Evolutionary conservation across 2,329 filamentous ascomycete genomes (phyloP), one percentile per base, ranked within the genome.

Genomic region (Pseudogymnoascus sp.): DNA sequence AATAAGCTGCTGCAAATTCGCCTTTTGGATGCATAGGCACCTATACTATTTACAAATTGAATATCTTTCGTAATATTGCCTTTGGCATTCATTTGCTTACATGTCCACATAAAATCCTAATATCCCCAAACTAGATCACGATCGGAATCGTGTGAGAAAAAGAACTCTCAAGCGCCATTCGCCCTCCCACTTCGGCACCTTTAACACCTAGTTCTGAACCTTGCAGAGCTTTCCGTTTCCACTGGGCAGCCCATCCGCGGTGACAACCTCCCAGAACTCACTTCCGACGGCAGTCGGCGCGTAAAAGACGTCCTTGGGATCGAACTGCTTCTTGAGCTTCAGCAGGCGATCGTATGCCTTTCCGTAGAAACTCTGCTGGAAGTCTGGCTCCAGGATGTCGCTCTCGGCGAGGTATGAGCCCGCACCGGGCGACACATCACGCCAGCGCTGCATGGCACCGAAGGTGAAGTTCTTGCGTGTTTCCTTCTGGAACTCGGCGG

Each of bases 381-480:
- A 80, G 50, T 75, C 64, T 0, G 71, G 71, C 68, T 79, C 73
- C 30, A 70, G 69, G 59, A 78, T 75, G 68, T 80, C 75, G 2
- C 75, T 78, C 69, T 83, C 80, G 64, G 78, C 80, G 73, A 78
- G 72, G 68, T 80, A 80, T 1, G 74, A 70, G 4, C 75, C 77
- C 4, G 73, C 70, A 1, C 71, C 72, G 0, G 65, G 65, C 6
- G 64, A 62, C 1, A 64, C 43, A 37, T 63, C 59, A 41, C 63
- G 59, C 65, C 64, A 66, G 14, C 43, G 36, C 37, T 64, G 60
- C 57, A 66, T 65, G 53, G 47, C 58, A 41, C 61, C 60, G 8
- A 60, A 62, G 7, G 64, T 65, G 22, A 66, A 62, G 7, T 60
- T 62, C 43, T 64, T 35, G 47, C 47, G 47, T 2, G 53, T 57